These are phyloP conservation scores for Tolypocladium endophyticum DNA, from an alignment of 2,329 filamentous ascomycete species.

Conservation along the genomic window DNA sequence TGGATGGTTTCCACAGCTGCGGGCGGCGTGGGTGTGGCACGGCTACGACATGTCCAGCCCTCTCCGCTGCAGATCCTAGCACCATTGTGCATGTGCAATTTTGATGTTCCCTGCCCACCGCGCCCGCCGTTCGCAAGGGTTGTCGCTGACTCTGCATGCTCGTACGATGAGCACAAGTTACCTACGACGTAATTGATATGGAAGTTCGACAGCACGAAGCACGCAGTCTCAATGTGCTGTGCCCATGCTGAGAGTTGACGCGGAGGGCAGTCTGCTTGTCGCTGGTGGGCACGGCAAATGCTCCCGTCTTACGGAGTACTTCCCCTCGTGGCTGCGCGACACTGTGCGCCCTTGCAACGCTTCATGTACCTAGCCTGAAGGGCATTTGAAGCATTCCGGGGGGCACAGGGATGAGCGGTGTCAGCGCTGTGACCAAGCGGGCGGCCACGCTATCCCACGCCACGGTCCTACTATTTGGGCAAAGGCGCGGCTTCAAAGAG, in stretches of 20 bases:
- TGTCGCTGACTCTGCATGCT: background rate
- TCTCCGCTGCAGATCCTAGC: background rate
- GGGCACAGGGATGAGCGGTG: background rate
- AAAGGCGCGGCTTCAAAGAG: background rate
- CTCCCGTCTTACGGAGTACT: background rate
- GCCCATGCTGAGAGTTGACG: no score
- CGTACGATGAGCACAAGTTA: no score
- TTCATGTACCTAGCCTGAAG: background rate
- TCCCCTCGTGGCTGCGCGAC: no score
- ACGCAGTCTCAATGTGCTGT: background rate
- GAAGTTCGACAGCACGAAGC: background rate
- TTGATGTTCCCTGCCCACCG: background rate
- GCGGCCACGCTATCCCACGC: background rate
- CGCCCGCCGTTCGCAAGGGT: background rate
- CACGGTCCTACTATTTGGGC: background rate
- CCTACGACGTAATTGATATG: no score
- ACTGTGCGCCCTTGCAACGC: background rate
- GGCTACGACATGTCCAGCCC: background rate
- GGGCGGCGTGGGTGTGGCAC: background rate
- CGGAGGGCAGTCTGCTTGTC: no score
- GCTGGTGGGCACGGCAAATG: no score
- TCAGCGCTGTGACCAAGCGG: background rate
- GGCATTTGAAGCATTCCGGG: background rate
- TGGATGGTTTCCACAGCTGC: background rate
- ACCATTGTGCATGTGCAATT: background rate